These are phyloP conservation scores for Dothiorella sarmentorum DNA, from an alignment of 2,329 filamentous ascomycete species.

Conservation along the genomic window DNA sequence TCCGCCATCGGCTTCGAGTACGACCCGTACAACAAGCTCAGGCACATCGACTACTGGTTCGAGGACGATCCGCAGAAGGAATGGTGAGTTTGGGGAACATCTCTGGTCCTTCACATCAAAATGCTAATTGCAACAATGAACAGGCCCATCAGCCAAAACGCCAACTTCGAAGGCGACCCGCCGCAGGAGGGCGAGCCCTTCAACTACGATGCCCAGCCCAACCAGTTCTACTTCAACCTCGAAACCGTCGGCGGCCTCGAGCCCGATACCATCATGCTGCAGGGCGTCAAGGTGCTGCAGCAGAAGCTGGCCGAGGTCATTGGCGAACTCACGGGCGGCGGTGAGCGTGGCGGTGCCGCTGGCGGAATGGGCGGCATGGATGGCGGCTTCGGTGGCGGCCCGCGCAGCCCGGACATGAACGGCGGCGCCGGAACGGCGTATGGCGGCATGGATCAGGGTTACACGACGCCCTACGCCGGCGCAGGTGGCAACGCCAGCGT, in stretches of 20 bases:
- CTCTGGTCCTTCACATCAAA: neutral
- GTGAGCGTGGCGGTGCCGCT: conserved; percentile 16
- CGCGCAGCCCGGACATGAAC: conserved; percentile 59
- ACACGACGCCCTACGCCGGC: conserved; percentile 63
- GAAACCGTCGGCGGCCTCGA: conserved; percentile 85
- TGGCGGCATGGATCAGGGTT: conserved; percentile 60
- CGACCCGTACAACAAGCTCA: conserved; percentile 93
- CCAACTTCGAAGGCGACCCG: conserved; percentile 70
- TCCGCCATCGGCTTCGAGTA: conserved; percentile 95
- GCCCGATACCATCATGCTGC: conserved; percentile 83
- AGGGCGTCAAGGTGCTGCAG: conserved; percentile 84
- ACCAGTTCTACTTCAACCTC: conserved; percentile 88
- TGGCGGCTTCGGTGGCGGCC: conserved; percentile 52
- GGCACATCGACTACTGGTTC: conserved; percentile 92
- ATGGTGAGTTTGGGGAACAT: conserved; percentile 60
- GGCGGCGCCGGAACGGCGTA: conserved; percentile 33
- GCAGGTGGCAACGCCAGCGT: conserved; percentile 21
- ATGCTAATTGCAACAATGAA: too few species aligned
- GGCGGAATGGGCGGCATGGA: conserved; percentile 41
- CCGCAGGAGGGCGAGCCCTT: conserved; percentile 80
- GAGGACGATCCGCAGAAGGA: conserved; percentile 78
- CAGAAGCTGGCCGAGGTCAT: conserved; percentile 84
- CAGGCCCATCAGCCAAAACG: conserved; percentile 79
- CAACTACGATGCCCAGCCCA: conserved; percentile 82
- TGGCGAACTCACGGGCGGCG: conserved; percentile 56